These are phyloP conservation scores for Alternaria brassicicola DNA, from an alignment of 2,329 filamentous ascomycete species.

Conservation along the genomic window DNA sequence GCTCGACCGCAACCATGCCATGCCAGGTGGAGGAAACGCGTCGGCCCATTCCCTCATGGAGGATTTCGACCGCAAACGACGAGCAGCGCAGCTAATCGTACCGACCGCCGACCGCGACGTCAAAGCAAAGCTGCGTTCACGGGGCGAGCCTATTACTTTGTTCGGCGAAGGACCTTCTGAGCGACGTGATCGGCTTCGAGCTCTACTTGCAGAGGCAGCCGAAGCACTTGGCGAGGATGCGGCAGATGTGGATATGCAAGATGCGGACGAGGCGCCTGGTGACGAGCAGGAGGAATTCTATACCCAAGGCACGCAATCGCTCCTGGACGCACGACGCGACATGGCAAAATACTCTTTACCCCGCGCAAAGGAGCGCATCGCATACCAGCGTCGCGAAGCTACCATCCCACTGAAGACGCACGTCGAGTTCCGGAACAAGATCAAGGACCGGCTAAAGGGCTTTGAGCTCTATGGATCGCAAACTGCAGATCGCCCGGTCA, in stretches of 20 bases:
- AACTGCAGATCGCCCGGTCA: conserved; percentile 87
- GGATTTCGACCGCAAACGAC: conserved; percentile 89
- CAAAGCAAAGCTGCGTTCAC: conserved; percentile 69
- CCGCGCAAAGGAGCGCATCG: conserved; percentile 75
- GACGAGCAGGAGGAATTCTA: conserved; percentile 81
- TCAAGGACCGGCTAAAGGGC: conserved; percentile 80
- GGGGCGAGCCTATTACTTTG: conserved; percentile 91
- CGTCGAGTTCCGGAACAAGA: conserved; percentile 85
- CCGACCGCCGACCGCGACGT: conserved; percentile 93
- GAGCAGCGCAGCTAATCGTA: conserved; percentile 86
- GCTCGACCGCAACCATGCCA: conserved; percentile 82
- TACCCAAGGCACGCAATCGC: conserved; percentile 75
- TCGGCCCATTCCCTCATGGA: conserved; percentile 83
- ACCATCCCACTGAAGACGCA: conserved; percentile 86
- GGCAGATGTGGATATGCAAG: conserved; percentile 57
- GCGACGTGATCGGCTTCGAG: conserved; percentile 82
- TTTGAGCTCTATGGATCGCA: conserved; percentile 95
- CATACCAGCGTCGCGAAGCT: conserved; percentile 79
- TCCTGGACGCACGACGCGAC: conserved; percentile 76
- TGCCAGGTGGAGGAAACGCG: conserved; percentile 76
- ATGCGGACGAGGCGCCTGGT: conserved; percentile 63
- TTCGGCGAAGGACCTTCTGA: conserved; percentile 91
- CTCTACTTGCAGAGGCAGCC: conserved; percentile 75
- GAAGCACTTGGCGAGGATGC: conserved; percentile 65
- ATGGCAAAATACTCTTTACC: conserved; percentile 87